Evolutionary conservation across 768 basidiomycete species (phyloP).

Genomic region (Lanmaoa pseudosensibilis): DNA sequence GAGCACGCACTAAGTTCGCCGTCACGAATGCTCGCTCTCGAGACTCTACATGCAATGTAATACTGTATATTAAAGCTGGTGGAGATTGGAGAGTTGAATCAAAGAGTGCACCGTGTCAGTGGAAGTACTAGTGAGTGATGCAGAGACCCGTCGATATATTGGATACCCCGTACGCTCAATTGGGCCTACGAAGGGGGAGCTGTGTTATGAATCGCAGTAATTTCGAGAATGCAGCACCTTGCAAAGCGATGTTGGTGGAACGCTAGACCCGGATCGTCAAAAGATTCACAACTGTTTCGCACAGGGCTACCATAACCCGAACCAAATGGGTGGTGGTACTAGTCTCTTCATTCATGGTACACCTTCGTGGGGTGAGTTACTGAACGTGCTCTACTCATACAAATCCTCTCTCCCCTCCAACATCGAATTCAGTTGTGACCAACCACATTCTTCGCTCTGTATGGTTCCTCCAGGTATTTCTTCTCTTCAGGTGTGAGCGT

Average conservation of each 20-base stretch:
- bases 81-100: not conserved
- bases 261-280: not conserved
- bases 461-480: conserved; percentile 13
- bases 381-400: not conserved
- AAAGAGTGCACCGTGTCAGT: not conserved
- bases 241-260: not conserved
- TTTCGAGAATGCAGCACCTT: not conserved
- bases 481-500: conserved; percentile 9
- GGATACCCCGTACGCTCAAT: no score
- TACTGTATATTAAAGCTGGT: not conserved
- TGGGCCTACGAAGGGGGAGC: no score
- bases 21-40: not conserved
- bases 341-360: not conserved
- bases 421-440: conserved; percentile 39
- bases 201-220: no score
- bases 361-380: not conserved
- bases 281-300: not conserved
- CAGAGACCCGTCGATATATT: no score
- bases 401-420: not conserved
- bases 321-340: not conserved
- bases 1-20: not conserved
- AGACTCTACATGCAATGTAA: not conserved
- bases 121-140: not conserved
- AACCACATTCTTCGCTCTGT: conserved; percentile 32
- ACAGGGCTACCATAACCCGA: not conserved